Base-by-base conservation (phyloP, 2,329 filamentous ascomycete genomes). In the Sarocladium strictum region DNA sequence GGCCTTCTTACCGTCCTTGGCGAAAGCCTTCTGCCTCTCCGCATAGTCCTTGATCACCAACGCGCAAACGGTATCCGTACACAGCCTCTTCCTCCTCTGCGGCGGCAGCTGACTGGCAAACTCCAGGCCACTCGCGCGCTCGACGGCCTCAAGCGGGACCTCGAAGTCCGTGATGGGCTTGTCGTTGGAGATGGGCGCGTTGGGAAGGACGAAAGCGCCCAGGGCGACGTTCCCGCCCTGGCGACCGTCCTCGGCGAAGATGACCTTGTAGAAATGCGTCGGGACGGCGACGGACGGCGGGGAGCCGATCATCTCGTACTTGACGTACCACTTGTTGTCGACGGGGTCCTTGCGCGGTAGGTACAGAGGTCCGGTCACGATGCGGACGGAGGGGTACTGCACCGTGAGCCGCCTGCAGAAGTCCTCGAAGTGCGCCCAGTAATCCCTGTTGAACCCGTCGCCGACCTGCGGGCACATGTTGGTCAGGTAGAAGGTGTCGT, bases 391-490 rank as follows among this genome's bases (percentile, higher is more conserved):
- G 1, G 93, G 92, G 67, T 97, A 99, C 54, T 76, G 80, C 47
- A 77, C 73, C 1, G 92, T 93, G 60, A 99, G 77, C 17, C 90
- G 78, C 10, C 94, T 83, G 73, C 93, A 97, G 67, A 97, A 99
- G 67, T 97, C 93, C 74, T 99, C 94, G 61, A 99, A 92, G 70
- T 99, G 94, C 35, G 94, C 89, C 94, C 94, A 99, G 81, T 99
- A 99, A 75, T 99, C 94, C 53, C 94, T 83, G 75, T 99, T 99
- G 79, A 99, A 99, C 56, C 94, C 94, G 67, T 97, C 90, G 61
- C 94, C 94, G 27, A 99, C 94, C 74, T 99, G 94, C 29, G 94
- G 94, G 67, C 92, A 96, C 92, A 99, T 99, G 75, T 99, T 99
- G 67, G 81, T 87, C 55, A 99, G 80, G 65, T 84, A 86, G 67